Conservation (phyloP, 352 stramenopile species). For the Aphanomyces stellatus region DNA sequence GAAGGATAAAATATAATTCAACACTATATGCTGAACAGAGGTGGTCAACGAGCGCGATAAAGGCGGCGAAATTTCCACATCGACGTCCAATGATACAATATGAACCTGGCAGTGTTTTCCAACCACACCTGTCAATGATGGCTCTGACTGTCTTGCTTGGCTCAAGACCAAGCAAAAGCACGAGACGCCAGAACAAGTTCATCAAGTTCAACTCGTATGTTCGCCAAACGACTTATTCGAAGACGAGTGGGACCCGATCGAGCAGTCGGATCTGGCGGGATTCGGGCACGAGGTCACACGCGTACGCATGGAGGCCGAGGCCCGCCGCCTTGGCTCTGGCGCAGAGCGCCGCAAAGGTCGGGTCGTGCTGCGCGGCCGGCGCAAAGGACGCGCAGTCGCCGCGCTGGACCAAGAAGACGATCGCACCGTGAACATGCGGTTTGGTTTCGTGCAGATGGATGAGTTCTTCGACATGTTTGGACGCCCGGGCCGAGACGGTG, state of each 20-base stretch:
- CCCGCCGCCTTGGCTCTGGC: conserved; percentile 31
- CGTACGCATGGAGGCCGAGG: conserved; percentile 58
- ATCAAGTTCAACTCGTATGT: no score
- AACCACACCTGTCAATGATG: no score
- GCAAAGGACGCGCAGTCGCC: conserved; percentile 65
- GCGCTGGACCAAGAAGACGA: conserved; percentile 73
- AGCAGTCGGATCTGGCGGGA: neutral
- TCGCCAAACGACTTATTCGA: neutral
- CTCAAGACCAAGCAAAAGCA: no score
- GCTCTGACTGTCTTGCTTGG: no score
- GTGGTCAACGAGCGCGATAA: no score
- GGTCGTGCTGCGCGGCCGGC: conserved; percentile 53
- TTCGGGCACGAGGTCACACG: conserved; percentile 36
- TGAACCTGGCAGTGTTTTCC: no score
- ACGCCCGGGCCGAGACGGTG: conserved; percentile 58
- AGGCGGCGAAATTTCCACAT: no score
- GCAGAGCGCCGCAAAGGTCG: conserved; percentile 57
- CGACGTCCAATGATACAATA: no score
- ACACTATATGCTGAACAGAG: no score
- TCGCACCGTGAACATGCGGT: conserved; percentile 20
- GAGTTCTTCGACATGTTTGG: conserved; percentile 70
- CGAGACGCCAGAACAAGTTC: no score
- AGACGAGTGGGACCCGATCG: neutral
- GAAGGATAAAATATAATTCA: no score
- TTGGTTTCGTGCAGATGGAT: conserved; percentile 40